A percentile compares a stretch with the other conserved stretches of the same genome.
Conservation (phyloP, 768 basidiomycete species). For the Amanita subjunquillea region DNA sequence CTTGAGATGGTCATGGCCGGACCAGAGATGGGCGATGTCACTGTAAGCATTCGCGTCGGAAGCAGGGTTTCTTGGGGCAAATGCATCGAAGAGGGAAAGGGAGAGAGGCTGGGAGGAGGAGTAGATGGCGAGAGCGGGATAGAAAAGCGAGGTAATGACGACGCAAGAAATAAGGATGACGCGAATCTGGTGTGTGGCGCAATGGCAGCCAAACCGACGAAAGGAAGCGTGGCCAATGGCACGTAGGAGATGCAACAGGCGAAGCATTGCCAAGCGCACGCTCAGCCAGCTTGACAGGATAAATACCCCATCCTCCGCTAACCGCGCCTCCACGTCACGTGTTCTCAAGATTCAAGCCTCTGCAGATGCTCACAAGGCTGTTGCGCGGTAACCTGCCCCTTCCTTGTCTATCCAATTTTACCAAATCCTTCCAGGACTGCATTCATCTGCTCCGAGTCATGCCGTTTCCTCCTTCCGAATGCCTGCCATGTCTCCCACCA, state of each 20-base stretch:
- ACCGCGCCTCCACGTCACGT: not conserved
- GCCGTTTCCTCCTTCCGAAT: constrained; percentile 75
- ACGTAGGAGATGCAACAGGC: constrained; percentile 27
- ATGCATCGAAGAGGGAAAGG: constrained; percentile 53
- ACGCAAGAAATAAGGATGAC: constrained; percentile 81
- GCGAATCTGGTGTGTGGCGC: constrained; percentile 83
- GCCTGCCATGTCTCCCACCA: constrained; percentile 97
- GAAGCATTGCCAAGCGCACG: not conserved
- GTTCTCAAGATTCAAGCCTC: not conserved
- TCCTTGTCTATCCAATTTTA: not conserved
- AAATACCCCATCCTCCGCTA: not conserved
- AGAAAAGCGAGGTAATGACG: constrained; percentile 83
- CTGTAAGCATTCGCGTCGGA: constrained; percentile 44
- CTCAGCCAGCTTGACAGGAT: not conserved
- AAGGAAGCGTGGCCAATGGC: constrained; percentile 41
- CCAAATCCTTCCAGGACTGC: not conserved
- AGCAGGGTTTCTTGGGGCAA: constrained; percentile 41
- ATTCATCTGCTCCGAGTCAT: constrained; percentile 10
- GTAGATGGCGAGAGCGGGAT: constrained; percentile 83
- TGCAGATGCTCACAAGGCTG: not conserved
- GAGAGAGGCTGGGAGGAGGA: constrained; percentile 62
- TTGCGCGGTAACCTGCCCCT: not conserved
- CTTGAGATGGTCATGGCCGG: constrained; percentile 50
- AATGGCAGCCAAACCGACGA: constrained; percentile 74
- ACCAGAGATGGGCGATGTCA: constrained; percentile 68